Base-by-base conservation (phyloP, 495 filamentous ascomycete genomes). In the Penicillium malachiteum region DNA sequence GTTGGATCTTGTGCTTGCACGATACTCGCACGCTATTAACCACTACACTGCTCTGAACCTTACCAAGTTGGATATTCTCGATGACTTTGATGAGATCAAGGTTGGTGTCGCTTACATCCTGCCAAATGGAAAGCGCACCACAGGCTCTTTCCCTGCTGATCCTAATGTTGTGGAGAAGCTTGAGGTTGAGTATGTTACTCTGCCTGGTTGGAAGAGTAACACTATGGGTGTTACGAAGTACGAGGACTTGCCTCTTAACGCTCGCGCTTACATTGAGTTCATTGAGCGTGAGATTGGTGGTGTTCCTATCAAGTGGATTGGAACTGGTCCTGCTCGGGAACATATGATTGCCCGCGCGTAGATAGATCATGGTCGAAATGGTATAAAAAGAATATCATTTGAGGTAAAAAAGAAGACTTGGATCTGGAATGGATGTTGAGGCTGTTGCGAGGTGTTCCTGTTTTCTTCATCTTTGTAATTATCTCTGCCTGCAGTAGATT, bases 51-150 rank as follows among this genome's bases (percentile, higher is more conserved):
- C 77, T 2, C 72, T 95, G 44, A 96, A 96, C 78, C 73, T 96
- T 37, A 96, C 91, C 56, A 96, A 92, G 69, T 86, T 95, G 52
- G 90, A 95, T 68, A 79, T 96, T 16, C 82, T 97, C 10, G 92
- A 96, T 67, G 85, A 83, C 41, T 91, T 96, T 68, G 77, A 84
- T 31, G 84, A 87, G 65, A 85, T 97, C 74, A 85, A 90, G 76
- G 82, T 96, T 40, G 91, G 84, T 6, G 79, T 86, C 14, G 85
- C 80, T 3, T 97, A 96, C 78, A 76, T 70, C 18, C 67, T 81
- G 65, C 74, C 79, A 52, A 63, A 79, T 57, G 78, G 82, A 35
- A 81, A 78, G 50, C 58, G 81, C 33, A 69, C 74, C 10, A 70
- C 86, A 9, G 73, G 78, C 34, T 76, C 75, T 9, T 88, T 91